Conservation (phyloP, 345 rosid genomes). For the Raphanus raphanistrum region DNA sequence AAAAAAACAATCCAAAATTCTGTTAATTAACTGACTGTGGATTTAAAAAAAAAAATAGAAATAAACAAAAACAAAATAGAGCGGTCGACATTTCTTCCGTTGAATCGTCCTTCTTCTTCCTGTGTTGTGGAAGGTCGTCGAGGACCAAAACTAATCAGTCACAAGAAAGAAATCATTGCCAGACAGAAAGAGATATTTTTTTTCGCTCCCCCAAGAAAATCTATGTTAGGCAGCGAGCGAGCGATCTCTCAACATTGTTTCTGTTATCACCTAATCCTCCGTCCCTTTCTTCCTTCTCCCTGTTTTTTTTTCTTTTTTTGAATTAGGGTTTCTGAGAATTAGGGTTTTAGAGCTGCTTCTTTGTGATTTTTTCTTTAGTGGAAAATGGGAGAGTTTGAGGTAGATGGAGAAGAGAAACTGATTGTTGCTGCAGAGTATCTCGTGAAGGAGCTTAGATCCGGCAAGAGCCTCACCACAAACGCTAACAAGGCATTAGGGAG, state of each 20-base stretch:
- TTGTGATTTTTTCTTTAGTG: conserved; percentile 24
- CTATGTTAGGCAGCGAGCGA: conserved; percentile 14
- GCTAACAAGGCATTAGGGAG: conserved; percentile 60
- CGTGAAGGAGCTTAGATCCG: conserved; percentile 56
- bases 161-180: background rate
- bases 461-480: conserved; percentile 56
- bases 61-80: too few species aligned
- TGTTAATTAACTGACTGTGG: too few species aligned
- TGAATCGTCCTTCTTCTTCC: conserved; percentile 18
- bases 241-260: background rate
- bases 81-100: conserved; percentile 21
- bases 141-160: background rate
- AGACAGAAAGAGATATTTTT: background rate
- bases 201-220: conserved; percentile 17
- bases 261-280: conserved; percentile 3
- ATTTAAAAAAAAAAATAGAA: too few species aligned
- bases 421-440: conserved; percentile 68
- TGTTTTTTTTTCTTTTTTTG: background rate
- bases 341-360: conserved; percentile 16
- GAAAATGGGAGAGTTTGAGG: conserved; percentile 53
- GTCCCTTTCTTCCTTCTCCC: background rate
- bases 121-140: background rate
- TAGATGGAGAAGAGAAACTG: conserved; percentile 60
- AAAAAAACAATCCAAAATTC: too few species aligned
- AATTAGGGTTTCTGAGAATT: conserved; percentile 29